phyloP scores from a whole-genome alignment of 345 rosid species.

The Schrenkiella parvula region DNA sequence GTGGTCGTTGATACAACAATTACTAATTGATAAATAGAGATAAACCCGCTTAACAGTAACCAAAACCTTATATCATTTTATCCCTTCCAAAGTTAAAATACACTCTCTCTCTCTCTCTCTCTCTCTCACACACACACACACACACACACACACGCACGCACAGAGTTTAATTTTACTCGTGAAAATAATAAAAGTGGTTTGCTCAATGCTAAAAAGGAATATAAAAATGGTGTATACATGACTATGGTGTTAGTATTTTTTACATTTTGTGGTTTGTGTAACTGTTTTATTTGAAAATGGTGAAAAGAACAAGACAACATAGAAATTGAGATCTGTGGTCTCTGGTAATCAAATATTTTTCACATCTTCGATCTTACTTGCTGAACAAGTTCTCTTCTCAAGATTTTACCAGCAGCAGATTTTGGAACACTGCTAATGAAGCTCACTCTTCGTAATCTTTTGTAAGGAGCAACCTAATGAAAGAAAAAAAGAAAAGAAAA shows the following conservation, averaged over 20 bases:
- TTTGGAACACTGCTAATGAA: slow-evolving; percentile 66
- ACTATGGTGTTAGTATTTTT: background rate
- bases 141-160: too few relatives aligned
- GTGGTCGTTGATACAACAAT: background rate
- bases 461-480: slow-evolving; percentile 83
- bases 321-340: background rate
- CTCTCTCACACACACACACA: too few relatives aligned
- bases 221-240: too few relatives aligned
- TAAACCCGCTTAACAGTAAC: background rate
- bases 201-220: too few relatives aligned
- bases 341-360: slow-evolving; percentile 4
- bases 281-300: background rate
- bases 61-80: too few relatives aligned
- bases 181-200: too few relatives aligned
- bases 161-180: too few relatives aligned
- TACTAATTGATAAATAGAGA: background rate
- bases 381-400: slow-evolving; percentile 70
- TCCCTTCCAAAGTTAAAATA: too few relatives aligned
- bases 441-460: slow-evolving; percentile 61
- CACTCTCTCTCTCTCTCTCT: too few relatives aligned
- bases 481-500: background rate
- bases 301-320: background rate
- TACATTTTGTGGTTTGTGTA: background rate
- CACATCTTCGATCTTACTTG: slow-evolving; percentile 66
- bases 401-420: slow-evolving; percentile 80